Evolutionary conservation across 2,329 filamentous ascomycete genomes (phyloP), one percentile per base, ranked within the genome.

Genomic region (Cladosporium sp.): DNA sequence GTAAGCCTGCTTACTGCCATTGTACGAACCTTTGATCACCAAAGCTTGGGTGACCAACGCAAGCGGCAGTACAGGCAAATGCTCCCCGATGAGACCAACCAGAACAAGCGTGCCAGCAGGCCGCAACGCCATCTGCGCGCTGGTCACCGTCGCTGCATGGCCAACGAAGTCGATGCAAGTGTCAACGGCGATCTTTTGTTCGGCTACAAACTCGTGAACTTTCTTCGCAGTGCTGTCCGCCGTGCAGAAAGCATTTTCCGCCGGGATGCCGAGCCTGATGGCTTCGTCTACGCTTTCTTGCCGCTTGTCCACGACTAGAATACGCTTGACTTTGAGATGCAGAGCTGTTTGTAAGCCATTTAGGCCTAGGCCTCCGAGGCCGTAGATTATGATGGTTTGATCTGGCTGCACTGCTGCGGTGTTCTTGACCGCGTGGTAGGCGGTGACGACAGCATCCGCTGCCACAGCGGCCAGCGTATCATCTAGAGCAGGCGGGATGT

Each of bases 301-400:
- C 4, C 70, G 65, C 6, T 73, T 59, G 55, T 76, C 74, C 2
- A 68, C 70, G 7, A 75, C 67, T 30, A 75, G 66, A 22, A 72
- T 63, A 55, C 80, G 74, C 38, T 59, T 60, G 51, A 79, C 74
- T 42, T 60, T 59, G 38, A 82, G 75, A 61, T 81, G 71, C 58
- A 77, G 77, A 37, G 82, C 65, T 15, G 75, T 70, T 59, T 76
- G 74, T 9, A 77, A 60, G 0, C 70, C 76, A 59, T 77, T 77
- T 54, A 76, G 74, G 1, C 75, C 75, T 2, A 77, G 64, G 0
- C 75, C 75, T 5, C 75, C 75, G 0, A 78, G 70, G 1, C 75
- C 75, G 59, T 75, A 76, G 6, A 77, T 66, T 38, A 75, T 75
- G 14, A 76, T 69, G 0, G 71, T 75, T 58, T 77, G 73, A 0